These are phyloP conservation scores for Botrytis elliptica DNA, from an alignment of 2,329 filamentous ascomycete species.

Conservation along the genomic window DNA sequence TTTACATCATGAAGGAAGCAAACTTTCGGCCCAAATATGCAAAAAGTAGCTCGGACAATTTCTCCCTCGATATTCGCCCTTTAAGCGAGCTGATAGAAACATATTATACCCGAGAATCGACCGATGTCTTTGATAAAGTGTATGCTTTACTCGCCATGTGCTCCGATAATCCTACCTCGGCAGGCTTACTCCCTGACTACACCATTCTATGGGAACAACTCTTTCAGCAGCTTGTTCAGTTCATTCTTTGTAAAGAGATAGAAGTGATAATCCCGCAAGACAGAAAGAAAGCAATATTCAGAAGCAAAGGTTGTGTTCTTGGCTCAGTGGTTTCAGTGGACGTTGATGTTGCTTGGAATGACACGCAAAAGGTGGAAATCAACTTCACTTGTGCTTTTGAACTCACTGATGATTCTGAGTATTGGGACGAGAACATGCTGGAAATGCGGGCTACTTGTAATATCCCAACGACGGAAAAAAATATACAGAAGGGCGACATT, in stretches of 20 bases:
- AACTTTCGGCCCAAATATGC: not conserved
- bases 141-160: conserved; percentile 4
- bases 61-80: not conserved
- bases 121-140: not conserved
- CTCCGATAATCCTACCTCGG: not conserved
- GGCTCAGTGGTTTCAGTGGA: accelerated
- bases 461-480: not conserved
- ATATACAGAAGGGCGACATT: not conserved
- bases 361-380: not conserved
- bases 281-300: not conserved
- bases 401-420: too few species aligned
- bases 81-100: not conserved
- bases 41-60: not conserved
- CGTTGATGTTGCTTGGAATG: not conserved
- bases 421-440: too few species aligned
- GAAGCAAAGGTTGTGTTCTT: not conserved
- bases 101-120: not conserved
- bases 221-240: not conserved
- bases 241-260: not conserved
- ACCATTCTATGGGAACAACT: not conserved
- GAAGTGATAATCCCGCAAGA: not conserved
- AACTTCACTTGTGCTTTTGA: too few species aligned
- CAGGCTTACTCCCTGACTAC: not conserved
- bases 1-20: not conserved
- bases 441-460: not conserved